These are phyloP conservation scores for Populus pruinosa DNA, from an alignment of 345 rosid genomes.

Conservation along the genomic window DNA sequence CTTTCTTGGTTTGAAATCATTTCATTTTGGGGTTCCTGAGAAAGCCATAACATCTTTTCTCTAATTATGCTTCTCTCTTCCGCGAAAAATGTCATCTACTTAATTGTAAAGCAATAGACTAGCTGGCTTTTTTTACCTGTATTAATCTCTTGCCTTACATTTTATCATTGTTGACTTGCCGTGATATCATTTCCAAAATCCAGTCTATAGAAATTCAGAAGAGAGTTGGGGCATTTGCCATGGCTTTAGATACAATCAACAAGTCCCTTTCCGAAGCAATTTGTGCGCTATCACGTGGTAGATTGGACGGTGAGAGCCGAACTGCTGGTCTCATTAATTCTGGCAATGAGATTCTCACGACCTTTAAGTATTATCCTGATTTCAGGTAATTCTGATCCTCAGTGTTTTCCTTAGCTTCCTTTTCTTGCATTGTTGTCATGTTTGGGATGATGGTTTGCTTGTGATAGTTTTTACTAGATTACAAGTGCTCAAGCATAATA, in stretches of 20 bases:
- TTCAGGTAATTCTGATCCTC: conserved; percentile 48
- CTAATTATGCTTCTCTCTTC: neutral
- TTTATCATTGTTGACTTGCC: neutral
- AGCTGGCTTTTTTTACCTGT: neutral
- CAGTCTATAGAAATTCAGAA: conserved; percentile 90
- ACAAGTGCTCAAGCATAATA: neutral
- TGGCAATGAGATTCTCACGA: conserved; percentile 82
- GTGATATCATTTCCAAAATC: conserved; percentile 8
- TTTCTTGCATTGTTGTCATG: neutral
- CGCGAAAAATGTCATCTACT: neutral
- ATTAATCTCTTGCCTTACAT: neutral
- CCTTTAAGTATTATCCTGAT: conserved; percentile 81
- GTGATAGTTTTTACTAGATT: neutral
- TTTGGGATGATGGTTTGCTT: neutral
- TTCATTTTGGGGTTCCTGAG: neutral
- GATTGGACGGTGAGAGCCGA: conserved; percentile 86
- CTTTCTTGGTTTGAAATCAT: neutral
- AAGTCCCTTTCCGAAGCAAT: conserved; percentile 90
- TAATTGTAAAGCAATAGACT: neutral
- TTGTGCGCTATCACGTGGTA: conserved; percentile 77
- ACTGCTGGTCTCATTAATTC: conserved; percentile 83
- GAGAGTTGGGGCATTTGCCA: conserved; percentile 86
- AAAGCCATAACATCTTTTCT: neutral
- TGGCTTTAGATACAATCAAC: conserved; percentile 86
- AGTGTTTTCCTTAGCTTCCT: neutral